Evolutionary conservation across 2,329 filamentous ascomycete species (phyloP).

Genomic region (Clathrospora elynae): DNA sequence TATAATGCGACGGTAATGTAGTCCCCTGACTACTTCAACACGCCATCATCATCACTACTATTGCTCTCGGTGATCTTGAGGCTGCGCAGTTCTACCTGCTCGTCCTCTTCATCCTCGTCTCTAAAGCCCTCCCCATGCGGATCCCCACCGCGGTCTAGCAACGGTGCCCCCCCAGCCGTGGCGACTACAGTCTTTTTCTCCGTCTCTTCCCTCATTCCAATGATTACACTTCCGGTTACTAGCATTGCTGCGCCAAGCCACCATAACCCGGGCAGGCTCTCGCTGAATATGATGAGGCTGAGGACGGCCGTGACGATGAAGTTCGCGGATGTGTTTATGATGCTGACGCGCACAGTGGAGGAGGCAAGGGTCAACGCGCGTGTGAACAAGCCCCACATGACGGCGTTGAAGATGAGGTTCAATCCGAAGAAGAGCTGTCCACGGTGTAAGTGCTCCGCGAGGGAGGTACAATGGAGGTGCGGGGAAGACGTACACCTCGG

Average conservation of each 20-base stretch:
- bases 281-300: constrained; percentile 71
- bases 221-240: constrained; percentile 77
- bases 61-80: constrained; percentile 28
- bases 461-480: neutral
- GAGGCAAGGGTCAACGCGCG: constrained; percentile 73
- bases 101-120: constrained; percentile 38
- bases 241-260: constrained; percentile 74
- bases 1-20: neutral
- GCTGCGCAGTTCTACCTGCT: constrained; percentile 38
- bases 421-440: constrained; percentile 72
- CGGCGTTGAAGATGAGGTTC: constrained; percentile 74
- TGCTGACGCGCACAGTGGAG: constrained; percentile 78
- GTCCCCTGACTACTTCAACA: constrained; percentile 32
- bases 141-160: constrained; percentile 24
- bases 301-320: constrained; percentile 78
- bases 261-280: constrained; percentile 74
- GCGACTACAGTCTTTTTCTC: constrained; percentile 39
- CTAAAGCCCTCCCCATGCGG: constrained; percentile 35
- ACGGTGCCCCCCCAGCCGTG: constrained; percentile 27
- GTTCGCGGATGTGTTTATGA: constrained; percentile 82
- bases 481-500: constrained; percentile 54
- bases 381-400: constrained; percentile 87
- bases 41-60: constrained; percentile 39
- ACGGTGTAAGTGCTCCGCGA: constrained; percentile 3
- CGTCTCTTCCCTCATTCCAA: constrained; percentile 70